These are phyloP conservation scores for Camellia oleifera DNA, from an alignment of 179 eudicot genomes.

Conservation along the genomic window DNA sequence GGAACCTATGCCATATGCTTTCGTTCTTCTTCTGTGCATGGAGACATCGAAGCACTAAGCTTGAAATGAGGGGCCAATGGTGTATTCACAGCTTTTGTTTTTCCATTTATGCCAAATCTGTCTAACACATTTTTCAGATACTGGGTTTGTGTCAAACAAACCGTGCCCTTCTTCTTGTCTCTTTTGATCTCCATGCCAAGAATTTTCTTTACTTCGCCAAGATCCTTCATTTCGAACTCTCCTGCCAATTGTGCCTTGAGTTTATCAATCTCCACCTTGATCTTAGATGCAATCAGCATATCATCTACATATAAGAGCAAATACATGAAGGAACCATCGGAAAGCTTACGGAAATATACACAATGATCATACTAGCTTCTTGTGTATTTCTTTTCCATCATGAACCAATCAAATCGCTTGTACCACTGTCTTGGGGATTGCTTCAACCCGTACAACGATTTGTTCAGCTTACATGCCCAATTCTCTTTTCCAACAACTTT, in stretches of 20 bases:
- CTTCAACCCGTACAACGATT: slow-evolving; percentile 16
- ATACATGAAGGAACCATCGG: not conserved
- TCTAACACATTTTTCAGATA: slow-evolving; percentile 9
- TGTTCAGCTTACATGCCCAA: slow-evolving; percentile 16
- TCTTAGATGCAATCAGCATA: not conserved
- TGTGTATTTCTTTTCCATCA: not conserved
- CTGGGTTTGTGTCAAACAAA: not conserved
- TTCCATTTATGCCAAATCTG: not conserved
- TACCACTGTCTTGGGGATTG: slow-evolving; percentile 16
- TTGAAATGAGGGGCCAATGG: slow-evolving; percentile 7
- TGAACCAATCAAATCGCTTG: slow-evolving; percentile 10
- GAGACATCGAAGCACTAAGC: not conserved
- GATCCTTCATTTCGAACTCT: not conserved
- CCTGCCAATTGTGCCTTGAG: not conserved
- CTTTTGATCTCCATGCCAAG: not conserved
- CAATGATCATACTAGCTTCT: not conserved
- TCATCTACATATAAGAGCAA: slow-evolving; percentile 10
- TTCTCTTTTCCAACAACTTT: not conserved
- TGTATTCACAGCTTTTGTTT: not conserved
- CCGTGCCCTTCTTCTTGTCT: not conserved
- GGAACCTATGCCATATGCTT: not conserved
- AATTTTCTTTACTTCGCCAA: not conserved
- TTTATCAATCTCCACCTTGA: not conserved
- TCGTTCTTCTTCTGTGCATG: not conserved
- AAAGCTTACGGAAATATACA: slow-evolving; percentile 6